Conservation (phyloP, 495 filamentous ascomycete genomes). For the Mytilinidion resinicola region DNA sequence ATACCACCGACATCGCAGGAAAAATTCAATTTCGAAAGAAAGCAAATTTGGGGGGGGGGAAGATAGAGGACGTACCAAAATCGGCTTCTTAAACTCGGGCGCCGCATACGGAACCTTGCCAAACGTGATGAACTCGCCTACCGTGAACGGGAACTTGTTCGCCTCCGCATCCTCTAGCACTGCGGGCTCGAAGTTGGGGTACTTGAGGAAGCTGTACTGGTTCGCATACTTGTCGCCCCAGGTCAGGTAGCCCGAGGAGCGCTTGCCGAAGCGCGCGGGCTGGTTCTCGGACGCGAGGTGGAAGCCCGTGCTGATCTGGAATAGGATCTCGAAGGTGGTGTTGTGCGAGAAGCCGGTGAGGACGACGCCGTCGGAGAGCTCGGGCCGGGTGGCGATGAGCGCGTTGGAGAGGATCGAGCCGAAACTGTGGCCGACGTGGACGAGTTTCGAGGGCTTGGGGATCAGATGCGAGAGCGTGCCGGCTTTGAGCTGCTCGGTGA, state of each 20-base stretch:
- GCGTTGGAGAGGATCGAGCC: background rate
- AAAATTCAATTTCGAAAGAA: no score
- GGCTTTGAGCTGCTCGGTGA: background rate
- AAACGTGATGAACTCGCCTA: background rate
- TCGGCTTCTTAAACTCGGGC: background rate
- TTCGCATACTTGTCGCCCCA: constrained; percentile 14
- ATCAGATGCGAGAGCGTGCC: background rate
- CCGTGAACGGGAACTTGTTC: background rate
- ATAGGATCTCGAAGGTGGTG: background rate
- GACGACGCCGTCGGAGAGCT: constrained; percentile 15
- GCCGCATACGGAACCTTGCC: background rate
- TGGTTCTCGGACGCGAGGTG: constrained; percentile 15
- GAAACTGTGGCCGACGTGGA: background rate
- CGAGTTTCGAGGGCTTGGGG: background rate
- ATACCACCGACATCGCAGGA: no score
- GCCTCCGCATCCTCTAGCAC: constrained; percentile 9
- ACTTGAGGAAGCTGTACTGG: constrained; percentile 21
- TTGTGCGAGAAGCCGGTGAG: constrained; percentile 11
- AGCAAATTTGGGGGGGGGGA: background rate
- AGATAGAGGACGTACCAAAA: background rate
- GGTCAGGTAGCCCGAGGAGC: constrained; percentile 11
- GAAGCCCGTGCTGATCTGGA: constrained; percentile 4
- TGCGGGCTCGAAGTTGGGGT: constrained; percentile 15
- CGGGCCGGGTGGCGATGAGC: background rate
- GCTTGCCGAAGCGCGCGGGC: constrained; percentile 14